Percentiles rank a stretch among this genome's conserved stretches.
Evolutionary conservation across 176 grass and related monocot genomes (phyloP).

Genomic region (Oryza brachyantha): DNA sequence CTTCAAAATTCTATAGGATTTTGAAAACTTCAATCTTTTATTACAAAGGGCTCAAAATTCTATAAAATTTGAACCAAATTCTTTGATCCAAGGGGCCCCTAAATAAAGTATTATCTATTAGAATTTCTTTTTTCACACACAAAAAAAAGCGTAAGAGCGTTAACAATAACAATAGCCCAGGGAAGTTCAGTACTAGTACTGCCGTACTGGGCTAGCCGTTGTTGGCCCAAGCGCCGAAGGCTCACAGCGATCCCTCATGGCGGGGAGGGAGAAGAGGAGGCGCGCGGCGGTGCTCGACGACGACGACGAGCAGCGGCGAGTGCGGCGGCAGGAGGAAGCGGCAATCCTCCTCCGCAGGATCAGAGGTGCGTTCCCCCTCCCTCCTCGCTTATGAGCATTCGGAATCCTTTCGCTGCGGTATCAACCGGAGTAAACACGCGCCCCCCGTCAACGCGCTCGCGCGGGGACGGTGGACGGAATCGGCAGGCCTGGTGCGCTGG

Average conservation of each 20-base stretch:
- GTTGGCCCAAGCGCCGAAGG: neutral
- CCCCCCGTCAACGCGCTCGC: neutral
- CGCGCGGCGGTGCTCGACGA: conserved; percentile 1
- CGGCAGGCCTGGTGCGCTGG: conserved; percentile 57
- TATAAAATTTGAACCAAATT: too few relatives aligned
- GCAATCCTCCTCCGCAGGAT: conserved; percentile 52
- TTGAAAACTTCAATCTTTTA: too few relatives aligned
- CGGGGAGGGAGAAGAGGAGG: conserved; percentile 29
- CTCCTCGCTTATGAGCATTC: conserved; percentile 1
- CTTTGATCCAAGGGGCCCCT: too few relatives aligned
- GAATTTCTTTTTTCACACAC: too few relatives aligned
- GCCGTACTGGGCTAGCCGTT: conserved; percentile 3
- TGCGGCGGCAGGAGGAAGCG: conserved; percentile 37
- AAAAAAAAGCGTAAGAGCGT: too few relatives aligned
- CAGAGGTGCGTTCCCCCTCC: conserved; percentile 28
- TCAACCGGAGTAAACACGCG: neutral
- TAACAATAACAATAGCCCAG: too few relatives aligned
- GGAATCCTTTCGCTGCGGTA: too few relatives aligned
- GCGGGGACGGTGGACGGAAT: too few relatives aligned
- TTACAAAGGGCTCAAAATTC: too few relatives aligned
- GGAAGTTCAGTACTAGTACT: too few relatives aligned
- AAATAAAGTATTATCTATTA: too few relatives aligned
- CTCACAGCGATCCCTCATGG: conserved; percentile 20
- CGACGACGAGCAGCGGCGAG: conserved; percentile 15
- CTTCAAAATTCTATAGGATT: too few relatives aligned